These are phyloP conservation scores for Trichosporon faecale DNA, from an alignment of 1,284 basidiomycete species.

Conservation along the genomic window DNA sequence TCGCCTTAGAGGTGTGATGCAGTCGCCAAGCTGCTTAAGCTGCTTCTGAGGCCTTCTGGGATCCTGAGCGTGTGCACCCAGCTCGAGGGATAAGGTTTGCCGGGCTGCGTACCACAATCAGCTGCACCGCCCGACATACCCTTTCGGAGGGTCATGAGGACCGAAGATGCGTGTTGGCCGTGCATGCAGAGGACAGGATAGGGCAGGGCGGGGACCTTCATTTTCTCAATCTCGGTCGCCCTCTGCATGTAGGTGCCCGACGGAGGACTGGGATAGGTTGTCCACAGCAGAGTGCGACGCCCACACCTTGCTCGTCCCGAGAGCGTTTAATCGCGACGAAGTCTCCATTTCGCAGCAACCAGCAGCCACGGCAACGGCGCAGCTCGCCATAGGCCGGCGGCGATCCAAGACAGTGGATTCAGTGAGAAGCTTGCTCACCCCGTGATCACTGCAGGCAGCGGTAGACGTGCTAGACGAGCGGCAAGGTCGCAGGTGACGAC, in stretches of 20 bases:
- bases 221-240: not conserved
- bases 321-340: not conserved
- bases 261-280: not conserved
- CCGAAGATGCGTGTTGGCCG: not conserved
- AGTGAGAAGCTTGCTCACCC: not conserved
- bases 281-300: not conserved
- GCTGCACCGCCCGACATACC: not conserved
- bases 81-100: not conserved
- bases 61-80: not conserved
- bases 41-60: not conserved
- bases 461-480: no score
- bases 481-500: not conserved
- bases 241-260: not conserved
- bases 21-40: not conserved
- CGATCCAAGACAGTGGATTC: not conserved
- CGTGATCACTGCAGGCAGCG: no score
- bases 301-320: not conserved
- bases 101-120: not conserved
- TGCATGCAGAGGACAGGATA: not conserved
- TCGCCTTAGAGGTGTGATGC: not conserved
- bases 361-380: not conserved
- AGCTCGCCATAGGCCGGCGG: not conserved
- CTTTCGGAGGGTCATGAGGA: not conserved
- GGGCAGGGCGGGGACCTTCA: not conserved
- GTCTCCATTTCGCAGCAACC: not conserved